Evolutionary conservation across 345 rosid species (phyloP).

Genomic region (Geranium rotundifolium): DNA sequence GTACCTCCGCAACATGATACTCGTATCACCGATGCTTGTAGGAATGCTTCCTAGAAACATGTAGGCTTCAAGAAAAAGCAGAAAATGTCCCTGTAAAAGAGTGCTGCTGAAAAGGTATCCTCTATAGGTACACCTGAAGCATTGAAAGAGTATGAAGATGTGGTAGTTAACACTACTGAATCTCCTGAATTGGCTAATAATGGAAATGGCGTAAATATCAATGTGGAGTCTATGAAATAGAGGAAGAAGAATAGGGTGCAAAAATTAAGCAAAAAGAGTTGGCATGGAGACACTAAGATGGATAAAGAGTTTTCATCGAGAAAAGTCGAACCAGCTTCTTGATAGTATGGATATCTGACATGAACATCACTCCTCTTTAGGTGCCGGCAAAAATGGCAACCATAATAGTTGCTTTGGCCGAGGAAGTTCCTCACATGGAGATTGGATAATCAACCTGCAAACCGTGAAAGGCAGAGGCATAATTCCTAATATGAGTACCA

Average conservation of each 20-base stretch:
- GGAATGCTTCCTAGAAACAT: constrained; percentile 28
- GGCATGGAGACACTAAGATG: constrained; percentile 34
- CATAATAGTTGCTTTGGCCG: constrained; percentile 40
- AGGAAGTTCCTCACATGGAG: constrained; percentile 52
- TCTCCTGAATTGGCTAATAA: constrained; percentile 19
- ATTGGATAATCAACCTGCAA: constrained; percentile 42
- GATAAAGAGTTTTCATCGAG: constrained; percentile 30
- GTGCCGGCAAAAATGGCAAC: constrained; percentile 41
- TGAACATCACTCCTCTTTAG: constrained; percentile 32
- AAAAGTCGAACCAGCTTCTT: constrained; percentile 26
- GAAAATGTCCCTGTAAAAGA: constrained; percentile 25
- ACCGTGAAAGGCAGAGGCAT: constrained; percentile 57
- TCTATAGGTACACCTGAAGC: constrained; percentile 10
- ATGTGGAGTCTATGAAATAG: constrained; percentile 29
- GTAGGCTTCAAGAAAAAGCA: constrained; percentile 45
- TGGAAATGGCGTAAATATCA: constrained; percentile 18
- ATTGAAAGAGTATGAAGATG: constrained; percentile 18
- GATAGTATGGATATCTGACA: constrained; percentile 25
- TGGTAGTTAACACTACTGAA: constrained; percentile 17
- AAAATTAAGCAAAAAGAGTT: constrained; percentile 48
- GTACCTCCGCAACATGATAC: constrained; percentile 19
- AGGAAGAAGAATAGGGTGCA: constrained; percentile 48
- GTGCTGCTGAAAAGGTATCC: constrained; percentile 1
- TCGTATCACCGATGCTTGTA: constrained; percentile 20
- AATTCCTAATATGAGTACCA: constrained; percentile 64